Conservation (phyloP, 2,329 filamentous ascomycete genomes). For the Arachnopeziza araneosa region DNA sequence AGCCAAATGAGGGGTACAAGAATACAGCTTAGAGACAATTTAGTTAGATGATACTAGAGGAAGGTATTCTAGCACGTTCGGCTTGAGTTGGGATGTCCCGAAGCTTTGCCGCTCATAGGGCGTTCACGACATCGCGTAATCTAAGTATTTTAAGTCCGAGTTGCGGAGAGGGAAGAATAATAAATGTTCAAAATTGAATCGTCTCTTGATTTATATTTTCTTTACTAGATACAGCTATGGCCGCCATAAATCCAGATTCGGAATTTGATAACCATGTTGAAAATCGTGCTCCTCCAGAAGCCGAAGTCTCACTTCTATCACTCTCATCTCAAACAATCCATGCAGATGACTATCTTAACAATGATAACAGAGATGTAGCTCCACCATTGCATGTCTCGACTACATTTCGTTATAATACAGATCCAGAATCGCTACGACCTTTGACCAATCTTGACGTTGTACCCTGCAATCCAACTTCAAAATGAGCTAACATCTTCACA, state of each 20-base stretch:
- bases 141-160: no score
- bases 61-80: no score
- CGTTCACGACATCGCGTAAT: no score
- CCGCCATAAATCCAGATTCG: neutral
- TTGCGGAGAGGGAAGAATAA: neutral
- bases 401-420: conserved; percentile 73
- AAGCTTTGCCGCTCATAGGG: neutral
- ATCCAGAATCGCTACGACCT: conserved; percentile 59
- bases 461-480: conserved; percentile 5
- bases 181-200: neutral
- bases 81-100: no score
- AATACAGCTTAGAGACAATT: no score
- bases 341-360: conserved; percentile 72
- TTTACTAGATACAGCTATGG: neutral
- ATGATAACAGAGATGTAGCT: conserved; percentile 66
- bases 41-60: no score
- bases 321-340: conserved; percentile 72
- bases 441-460: conserved; percentile 53
- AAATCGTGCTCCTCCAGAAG: neutral
- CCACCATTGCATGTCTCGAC: conserved; percentile 88
- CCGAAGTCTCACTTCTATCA: conserved; percentile 35
- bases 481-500: conserved; percentile 27
- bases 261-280: neutral
- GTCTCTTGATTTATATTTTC: neutral
- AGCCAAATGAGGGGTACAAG: no score